Percentiles rank a stretch among this genome's conserved stretches.
Evolutionary conservation across 2,329 filamentous ascomycete species (phyloP).

Genomic region (Neurospora sp.): DNA sequence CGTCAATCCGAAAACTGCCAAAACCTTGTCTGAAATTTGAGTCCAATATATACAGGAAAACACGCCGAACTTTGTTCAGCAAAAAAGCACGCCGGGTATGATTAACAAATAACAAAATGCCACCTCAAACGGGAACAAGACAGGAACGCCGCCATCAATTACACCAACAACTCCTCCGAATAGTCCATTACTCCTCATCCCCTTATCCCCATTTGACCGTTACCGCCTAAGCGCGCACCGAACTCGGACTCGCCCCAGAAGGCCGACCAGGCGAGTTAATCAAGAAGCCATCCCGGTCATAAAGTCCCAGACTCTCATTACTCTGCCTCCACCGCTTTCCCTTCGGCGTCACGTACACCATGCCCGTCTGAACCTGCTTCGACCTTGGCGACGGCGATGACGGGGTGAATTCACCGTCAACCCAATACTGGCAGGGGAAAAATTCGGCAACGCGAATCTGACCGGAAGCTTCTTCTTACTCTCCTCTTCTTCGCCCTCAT

Average conservation of each 20-base stretch:
- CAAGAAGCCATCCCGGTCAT: slow-evolving; percentile 37
- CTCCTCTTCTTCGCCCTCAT: not conserved
- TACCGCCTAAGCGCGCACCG: slow-evolving; percentile 2
- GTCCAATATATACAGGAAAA: not conserved
- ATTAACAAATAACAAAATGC: not conserved
- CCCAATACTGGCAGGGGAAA: not conserved
- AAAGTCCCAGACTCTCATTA: slow-evolving; percentile 31
- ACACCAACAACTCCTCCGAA: not conserved
- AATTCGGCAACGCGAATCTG: not conserved
- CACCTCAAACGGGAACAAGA: not conserved
- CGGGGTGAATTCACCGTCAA: not conserved
- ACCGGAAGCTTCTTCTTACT: not conserved
- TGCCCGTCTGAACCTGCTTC: not conserved
- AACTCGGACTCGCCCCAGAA: slow-evolving; percentile 1
- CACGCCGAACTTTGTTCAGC: not conserved
- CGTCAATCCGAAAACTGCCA: not conserved
- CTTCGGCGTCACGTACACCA: not conserved
- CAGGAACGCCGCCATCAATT: not conserved
- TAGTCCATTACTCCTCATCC: not conserved
- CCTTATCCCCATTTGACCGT: not conserved
- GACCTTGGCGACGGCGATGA: not conserved
- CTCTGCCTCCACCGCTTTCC: slow-evolving; percentile 14
- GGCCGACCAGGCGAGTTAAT: slow-evolving; percentile 29
- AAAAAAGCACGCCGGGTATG: not conserved
- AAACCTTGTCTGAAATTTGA: not conserved